A percentile compares a stretch with the other conserved stretches of the same genome.
Evolutionary conservation across 805 yeast genomes (phyloP).

Genomic region (Ogataea glucozyma): DNA sequence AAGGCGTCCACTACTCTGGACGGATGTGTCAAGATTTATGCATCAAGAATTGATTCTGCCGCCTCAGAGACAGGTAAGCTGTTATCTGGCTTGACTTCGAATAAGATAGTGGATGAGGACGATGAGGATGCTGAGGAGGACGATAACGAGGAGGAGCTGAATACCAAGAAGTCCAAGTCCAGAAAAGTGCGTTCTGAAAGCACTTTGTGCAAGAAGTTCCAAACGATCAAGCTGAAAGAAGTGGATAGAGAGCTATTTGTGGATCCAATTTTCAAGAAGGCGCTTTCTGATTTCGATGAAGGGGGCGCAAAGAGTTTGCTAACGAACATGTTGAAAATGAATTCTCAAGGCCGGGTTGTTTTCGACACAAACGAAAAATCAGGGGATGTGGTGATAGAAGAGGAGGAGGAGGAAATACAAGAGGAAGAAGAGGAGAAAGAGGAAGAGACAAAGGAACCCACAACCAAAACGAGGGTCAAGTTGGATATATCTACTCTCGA

Average conservation of each 20-base stretch:
- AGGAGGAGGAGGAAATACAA: slow-evolving; percentile 16
- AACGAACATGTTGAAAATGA: slow-evolving; percentile 49
- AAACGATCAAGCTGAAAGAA: slow-evolving; percentile 43
- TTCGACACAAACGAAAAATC: slow-evolving; percentile 45
- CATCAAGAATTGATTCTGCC: slow-evolving; percentile 88
- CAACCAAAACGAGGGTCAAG: neutral
- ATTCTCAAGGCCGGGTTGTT: slow-evolving; percentile 47
- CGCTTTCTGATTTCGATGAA: slow-evolving; percentile 59
- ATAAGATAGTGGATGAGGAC: slow-evolving; percentile 27
- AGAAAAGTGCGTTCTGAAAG: slow-evolving; percentile 19
- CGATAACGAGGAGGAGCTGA: slow-evolving; percentile 22
- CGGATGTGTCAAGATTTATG: slow-evolving; percentile 91
- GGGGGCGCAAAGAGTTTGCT: slow-evolving; percentile 61
- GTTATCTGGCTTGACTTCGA: slow-evolving; percentile 47
- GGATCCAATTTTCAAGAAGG: slow-evolving; percentile 59
- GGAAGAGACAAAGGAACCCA: neutral
- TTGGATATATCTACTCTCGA: slow-evolving; percentile 16
- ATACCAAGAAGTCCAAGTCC: slow-evolving; percentile 19
- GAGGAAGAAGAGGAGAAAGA: slow-evolving; percentile 13
- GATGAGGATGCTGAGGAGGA: slow-evolving; percentile 28
- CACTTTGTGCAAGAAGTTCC: slow-evolving; percentile 44
- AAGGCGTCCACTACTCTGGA: slow-evolving; percentile 89
- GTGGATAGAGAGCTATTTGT: slow-evolving; percentile 50
- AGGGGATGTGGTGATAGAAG: slow-evolving; percentile 15
- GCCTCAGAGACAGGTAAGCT: slow-evolving; percentile 87